These are phyloP conservation scores for Boletus rex-veris DNA, from an alignment of 768 basidiomycete genomes.

Conservation along the genomic window DNA sequence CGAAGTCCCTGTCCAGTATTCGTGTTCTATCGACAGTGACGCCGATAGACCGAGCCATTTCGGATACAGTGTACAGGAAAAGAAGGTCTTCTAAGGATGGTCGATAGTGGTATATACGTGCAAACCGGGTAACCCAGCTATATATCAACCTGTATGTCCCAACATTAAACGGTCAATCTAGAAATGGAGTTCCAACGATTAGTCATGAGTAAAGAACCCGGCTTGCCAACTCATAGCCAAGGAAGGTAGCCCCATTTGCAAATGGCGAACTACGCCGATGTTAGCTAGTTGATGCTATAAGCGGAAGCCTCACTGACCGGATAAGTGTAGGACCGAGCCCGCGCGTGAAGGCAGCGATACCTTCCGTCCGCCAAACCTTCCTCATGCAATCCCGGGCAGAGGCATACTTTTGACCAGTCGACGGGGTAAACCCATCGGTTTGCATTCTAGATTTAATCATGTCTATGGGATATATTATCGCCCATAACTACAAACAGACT, in stretches of 20 bases:
- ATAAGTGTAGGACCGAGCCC: constrained; percentile 93
- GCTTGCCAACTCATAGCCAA: constrained; percentile 92
- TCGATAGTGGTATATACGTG: constrained; percentile 2
- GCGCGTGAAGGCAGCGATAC: constrained; percentile 80
- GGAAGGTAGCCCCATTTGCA: constrained; percentile 95
- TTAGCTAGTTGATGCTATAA: constrained; percentile 6
- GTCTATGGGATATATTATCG: constrained; percentile 92
- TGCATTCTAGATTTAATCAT: constrained; percentile 97
- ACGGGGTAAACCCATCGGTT: constrained; percentile 80
- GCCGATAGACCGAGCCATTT: too few relatives aligned
- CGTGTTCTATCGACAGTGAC: too few relatives aligned
- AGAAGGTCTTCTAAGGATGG: not conserved
- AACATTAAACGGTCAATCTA: not conserved
- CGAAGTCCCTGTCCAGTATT: too few relatives aligned
- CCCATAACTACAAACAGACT: constrained; percentile 61
- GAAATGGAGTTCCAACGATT: not conserved
- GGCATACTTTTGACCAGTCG: constrained; percentile 77
- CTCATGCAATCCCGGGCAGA: constrained; percentile 81
- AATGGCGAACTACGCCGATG: constrained; percentile 70
- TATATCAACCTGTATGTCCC: constrained; percentile 1
- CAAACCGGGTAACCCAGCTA: not conserved
- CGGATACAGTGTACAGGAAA: not conserved
- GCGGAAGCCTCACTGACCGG: constrained; percentile 48
- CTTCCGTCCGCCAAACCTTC: constrained; percentile 81
- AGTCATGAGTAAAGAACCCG: constrained; percentile 50